Base-by-base conservation (phyloP, 768 basidiomycete species). In the Rhodotorula sphaerocarpa region DNA sequence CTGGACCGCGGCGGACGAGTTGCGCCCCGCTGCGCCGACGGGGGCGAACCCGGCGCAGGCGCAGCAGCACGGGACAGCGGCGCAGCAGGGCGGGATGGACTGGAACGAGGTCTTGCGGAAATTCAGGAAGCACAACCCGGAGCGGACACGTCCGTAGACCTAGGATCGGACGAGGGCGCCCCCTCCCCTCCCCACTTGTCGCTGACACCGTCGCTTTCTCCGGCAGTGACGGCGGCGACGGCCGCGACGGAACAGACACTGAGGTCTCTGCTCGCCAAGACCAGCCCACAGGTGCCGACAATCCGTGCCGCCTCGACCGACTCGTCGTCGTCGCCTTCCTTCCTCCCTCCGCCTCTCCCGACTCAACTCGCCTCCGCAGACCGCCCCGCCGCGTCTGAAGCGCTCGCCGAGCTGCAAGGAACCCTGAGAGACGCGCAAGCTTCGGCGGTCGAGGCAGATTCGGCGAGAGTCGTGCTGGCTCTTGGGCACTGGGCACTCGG, bases 91-190 rank as follows among this genome's bases (percentile, higher is more conserved):
- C 0, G 54, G 43, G 25, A 59, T 59, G 58, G 61, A 63, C 31
- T 63, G 67, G 67, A 50, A n/a, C 12, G 63, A 68, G 47, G 43
- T 63, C 2, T 18, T 68, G 45, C 28, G 67, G 9, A 64, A 68
- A 59, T 64, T 68, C 41, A 52, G 30, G 20, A 64, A 68, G 34
- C 67, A 68, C 43, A 59, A 63, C 33, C 54, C 54, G 11, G 5
- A 7, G 12, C 39, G 61, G 34, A 18, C n/a, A 34, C 25, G 66
- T 67, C 14, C n/a, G 61, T 57, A 0, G 6, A 20, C 30, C 12
- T 39, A 43, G 41, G 23, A 10, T 44, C 31, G 41, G 14, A 7
- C 45, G 3, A 18, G n/a, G 1, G 16, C 12, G 12, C 43, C 39
- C 30, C n/a, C 34, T 5, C 12, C 25, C 21, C 25, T 36, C 23